phyloP scores from a whole-genome alignment of 2,329 filamentous ascomycete species.

The Fusarium stilboides region DNA sequence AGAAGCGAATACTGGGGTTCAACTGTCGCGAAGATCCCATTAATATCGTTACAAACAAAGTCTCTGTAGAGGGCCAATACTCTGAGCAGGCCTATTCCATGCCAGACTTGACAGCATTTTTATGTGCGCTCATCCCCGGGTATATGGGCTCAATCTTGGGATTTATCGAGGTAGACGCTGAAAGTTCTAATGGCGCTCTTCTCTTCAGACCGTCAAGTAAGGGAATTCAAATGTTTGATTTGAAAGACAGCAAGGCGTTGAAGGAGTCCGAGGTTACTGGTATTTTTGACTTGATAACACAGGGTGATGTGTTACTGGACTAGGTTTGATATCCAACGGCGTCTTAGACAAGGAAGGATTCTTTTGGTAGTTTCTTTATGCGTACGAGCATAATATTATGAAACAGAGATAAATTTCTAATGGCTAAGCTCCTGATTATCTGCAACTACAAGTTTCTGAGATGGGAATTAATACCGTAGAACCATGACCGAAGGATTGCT shows the following conservation, averaged over 20 bases:
- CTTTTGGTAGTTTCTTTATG: neutral
- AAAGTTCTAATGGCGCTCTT: slow-evolving; percentile 31
- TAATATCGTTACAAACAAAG: slow-evolving; percentile 36
- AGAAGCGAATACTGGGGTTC: slow-evolving; percentile 44
- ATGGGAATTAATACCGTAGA: too few relatives aligned
- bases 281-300: slow-evolving; percentile 6
- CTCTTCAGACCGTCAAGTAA: slow-evolving; percentile 30
- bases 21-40: slow-evolving; percentile 45
- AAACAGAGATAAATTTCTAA: slow-evolving; percentile 1
- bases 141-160: slow-evolving; percentile 17
- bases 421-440: too few relatives aligned
- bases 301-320: slow-evolving; percentile 9
- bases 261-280: slow-evolving; percentile 12
- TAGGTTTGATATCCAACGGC: slow-evolving; percentile 31
- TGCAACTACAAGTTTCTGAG: neutral
- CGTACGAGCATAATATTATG: neutral
- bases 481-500: too few relatives aligned
- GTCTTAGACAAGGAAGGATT: slow-evolving; percentile 9
- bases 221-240: slow-evolving; percentile 43
- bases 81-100: slow-evolving; percentile 33
- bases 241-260: slow-evolving; percentile 11
- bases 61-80: slow-evolving; percentile 39
- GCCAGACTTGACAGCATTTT: slow-evolving; percentile 44
- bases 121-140: slow-evolving; percentile 31
- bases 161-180: slow-evolving; percentile 23